phyloP scores from a whole-genome alignment of 164 flowering plant genomes.

The Magnolia kwangsiensis region DNA sequence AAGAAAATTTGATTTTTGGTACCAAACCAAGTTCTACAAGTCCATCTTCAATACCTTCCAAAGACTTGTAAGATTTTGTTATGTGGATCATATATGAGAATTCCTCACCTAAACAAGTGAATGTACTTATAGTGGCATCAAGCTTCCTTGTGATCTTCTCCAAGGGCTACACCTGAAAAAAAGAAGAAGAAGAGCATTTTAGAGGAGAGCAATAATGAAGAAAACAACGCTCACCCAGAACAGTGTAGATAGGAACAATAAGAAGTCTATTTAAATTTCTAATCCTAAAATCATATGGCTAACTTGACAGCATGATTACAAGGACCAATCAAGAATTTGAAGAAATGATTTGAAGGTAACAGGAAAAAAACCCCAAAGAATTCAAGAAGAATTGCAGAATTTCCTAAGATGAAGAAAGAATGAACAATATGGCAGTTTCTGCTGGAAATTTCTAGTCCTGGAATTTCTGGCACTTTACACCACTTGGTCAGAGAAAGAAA shows the following conservation, averaged over 20 bases:
- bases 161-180: constrained; percentile 52
- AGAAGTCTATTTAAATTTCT: background rate
- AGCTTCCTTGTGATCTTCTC: constrained; percentile 61
- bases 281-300: background rate
- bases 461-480: no score
- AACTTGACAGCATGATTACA: background rate
- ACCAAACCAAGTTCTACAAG: constrained; percentile 28
- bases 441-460: no score
- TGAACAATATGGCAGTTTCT: no score
- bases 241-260: background rate
- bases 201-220: background rate
- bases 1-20: constrained; percentile 52
- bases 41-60: constrained; percentile 46
- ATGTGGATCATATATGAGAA: constrained; percentile 64
- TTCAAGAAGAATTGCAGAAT: no score
- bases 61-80: constrained; percentile 62
- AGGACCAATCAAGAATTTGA: no score
- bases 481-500: no score
- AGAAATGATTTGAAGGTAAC: no score
- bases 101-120: constrained; percentile 71
- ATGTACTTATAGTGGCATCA: constrained; percentile 60
- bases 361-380: no score
- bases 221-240: background rate
- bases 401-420: no score
- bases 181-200: background rate